A percentile compares a stretch with the other conserved stretches of the same genome.
Evolutionary conservation across 2,329 filamentous ascomycete genomes (phyloP).

Genomic region (Beauveria scarabaeidicola): DNA sequence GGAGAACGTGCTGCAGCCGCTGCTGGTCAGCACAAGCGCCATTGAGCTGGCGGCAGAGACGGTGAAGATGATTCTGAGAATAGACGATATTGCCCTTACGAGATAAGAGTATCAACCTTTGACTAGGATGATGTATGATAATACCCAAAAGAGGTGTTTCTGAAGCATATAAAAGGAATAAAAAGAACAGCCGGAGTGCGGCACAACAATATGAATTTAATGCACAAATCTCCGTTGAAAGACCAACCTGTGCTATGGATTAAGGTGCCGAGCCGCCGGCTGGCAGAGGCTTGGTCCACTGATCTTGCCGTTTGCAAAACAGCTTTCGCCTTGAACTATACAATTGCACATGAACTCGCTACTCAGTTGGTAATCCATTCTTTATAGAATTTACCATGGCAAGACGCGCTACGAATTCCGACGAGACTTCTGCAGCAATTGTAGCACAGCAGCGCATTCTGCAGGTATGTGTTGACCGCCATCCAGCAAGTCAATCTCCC

Average conservation of each 20-base stretch:
- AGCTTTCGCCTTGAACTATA: not conserved
- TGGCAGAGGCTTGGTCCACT: not conserved
- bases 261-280: not conserved
- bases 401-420: not conserved
- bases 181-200: not conserved
- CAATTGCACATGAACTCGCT: too few relatives aligned
- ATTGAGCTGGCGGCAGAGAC: slow-evolving; percentile 97
- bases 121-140: slow-evolving; percentile 28
- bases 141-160: slow-evolving; percentile 20
- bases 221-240: not conserved
- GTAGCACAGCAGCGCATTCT: slow-evolving; percentile 21
- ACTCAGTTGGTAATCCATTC: not conserved
- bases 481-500: not conserved
- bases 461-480: slow-evolving; percentile 15
- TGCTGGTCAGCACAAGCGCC: slow-evolving; percentile 93
- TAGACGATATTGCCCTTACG: slow-evolving; percentile 58
- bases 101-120: slow-evolving; percentile 38
- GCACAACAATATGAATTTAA: slow-evolving; percentile 11
- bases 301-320: not conserved
- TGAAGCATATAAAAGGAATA: slow-evolving; percentile 10
- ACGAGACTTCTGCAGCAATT: slow-evolving; percentile 13
- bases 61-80: slow-evolving; percentile 81
- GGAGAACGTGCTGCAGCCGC: slow-evolving; percentile 91
- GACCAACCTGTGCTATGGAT: not conserved
- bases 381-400: not conserved